Evolutionary conservation across 1,139 yeast species (phyloP).

Genomic region (Debaryomycetaceae sp.): DNA sequence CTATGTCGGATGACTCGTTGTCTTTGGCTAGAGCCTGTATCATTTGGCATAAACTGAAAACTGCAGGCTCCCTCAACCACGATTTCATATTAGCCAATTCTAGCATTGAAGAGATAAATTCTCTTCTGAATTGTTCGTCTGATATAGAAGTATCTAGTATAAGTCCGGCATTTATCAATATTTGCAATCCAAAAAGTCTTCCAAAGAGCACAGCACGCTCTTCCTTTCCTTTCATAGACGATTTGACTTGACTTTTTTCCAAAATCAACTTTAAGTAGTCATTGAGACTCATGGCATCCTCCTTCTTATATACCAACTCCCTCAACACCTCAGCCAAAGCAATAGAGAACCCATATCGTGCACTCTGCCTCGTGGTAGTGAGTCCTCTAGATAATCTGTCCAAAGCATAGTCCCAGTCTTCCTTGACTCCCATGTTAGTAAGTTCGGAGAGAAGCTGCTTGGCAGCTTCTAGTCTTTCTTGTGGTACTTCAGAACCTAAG

Average conservation of each 20-base stretch:
- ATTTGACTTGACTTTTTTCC: slow-evolving; percentile 38
- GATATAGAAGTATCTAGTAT: slow-evolving; percentile 29
- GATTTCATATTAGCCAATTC: slow-evolving; percentile 62
- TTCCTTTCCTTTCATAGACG: slow-evolving; percentile 72
- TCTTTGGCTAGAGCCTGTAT: slow-evolving; percentile 12
- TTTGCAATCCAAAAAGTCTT: slow-evolving; percentile 77
- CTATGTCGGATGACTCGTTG: slow-evolving; percentile 10
- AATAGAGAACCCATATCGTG: slow-evolving; percentile 85
- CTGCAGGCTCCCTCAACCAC: slow-evolving; percentile 84
- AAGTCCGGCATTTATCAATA: slow-evolving; percentile 57
- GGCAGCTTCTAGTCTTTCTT: slow-evolving; percentile 74
- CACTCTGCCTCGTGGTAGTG: slow-evolving; percentile 76
- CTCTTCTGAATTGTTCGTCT: slow-evolving; percentile 24
- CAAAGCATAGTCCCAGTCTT: slow-evolving; percentile 81
- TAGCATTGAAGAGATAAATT: slow-evolving; percentile 47
- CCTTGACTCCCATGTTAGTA: slow-evolving; percentile 35
- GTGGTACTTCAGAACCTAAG: slow-evolving; percentile 72
- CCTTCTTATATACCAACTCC: slow-evolving; percentile 30
- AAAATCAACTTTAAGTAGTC: slow-evolving; percentile 44
- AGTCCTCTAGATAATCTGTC: slow-evolving; percentile 77
- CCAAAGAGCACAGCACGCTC: slow-evolving; percentile 82
- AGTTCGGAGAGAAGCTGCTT: slow-evolving; percentile 61
- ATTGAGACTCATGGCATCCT: slow-evolving; percentile 26
- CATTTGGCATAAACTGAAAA: slow-evolving; percentile 65
- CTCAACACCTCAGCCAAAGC: slow-evolving; percentile 77